Percentiles rank a stretch among this genome's conserved stretches.
phyloP scores from a whole-genome alignment of 140 eudicot genomes.

The Anethum foeniculum region DNA sequence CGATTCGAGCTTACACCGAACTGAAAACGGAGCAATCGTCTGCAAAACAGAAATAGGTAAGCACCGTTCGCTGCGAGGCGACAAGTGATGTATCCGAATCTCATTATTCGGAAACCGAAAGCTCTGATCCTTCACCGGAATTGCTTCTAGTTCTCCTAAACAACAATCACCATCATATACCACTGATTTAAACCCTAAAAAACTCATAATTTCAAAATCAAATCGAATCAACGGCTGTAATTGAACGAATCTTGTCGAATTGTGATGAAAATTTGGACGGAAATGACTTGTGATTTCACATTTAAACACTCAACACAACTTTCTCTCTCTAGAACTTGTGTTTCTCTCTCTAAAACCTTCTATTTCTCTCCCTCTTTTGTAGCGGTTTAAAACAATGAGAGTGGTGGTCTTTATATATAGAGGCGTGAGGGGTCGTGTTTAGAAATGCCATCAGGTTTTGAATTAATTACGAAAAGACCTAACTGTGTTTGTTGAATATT shows the following conservation, averaged over 20 bases:
- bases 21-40: conserved; percentile 50
- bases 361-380: conserved; percentile 27
- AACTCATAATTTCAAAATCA: conserved; percentile 37
- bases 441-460: conserved; percentile 11
- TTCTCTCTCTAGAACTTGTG: neutral
- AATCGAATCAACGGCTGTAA: conserved; percentile 6
- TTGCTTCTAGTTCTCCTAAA: conserved; percentile 65
- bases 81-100: conserved; percentile 59
- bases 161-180: conserved; percentile 67
- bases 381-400: conserved; percentile 42
- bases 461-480: conserved; percentile 32
- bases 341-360: conserved; percentile 10
- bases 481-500: conserved; percentile 7
- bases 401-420: conserved; percentile 33
- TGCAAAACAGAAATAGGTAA: conserved; percentile 68
- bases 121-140: conserved; percentile 37
- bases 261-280: neutral
- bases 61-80: conserved; percentile 59
- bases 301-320: neutral
- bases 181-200: conserved; percentile 75
- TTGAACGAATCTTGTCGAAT: conserved; percentile 3
- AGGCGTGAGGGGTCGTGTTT: neutral
- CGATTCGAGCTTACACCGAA: conserved; percentile 87
- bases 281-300: conserved; percentile 3
- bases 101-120: conserved; percentile 75